Evolutionary conservation across 2,329 filamentous ascomycete genomes (phyloP).

Genomic region (Simplicillium sp.): DNA sequence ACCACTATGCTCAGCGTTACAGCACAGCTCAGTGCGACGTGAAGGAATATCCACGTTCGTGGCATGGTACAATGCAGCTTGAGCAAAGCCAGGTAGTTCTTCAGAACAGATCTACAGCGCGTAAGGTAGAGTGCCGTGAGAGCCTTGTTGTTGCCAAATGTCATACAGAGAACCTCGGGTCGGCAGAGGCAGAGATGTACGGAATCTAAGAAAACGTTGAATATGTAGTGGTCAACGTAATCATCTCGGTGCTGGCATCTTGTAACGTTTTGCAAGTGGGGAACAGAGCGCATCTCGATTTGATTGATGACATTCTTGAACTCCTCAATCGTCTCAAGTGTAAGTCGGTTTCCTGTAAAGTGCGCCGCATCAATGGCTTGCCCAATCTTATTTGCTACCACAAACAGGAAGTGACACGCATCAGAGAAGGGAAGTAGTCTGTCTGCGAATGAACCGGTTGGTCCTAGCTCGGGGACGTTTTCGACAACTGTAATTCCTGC

Average conservation of each 20-base stretch:
- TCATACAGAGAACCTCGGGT: not conserved
- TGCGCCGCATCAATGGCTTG: not conserved
- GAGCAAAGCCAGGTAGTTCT: not conserved
- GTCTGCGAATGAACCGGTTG: too few relatives aligned
- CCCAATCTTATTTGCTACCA: not conserved
- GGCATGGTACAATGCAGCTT: not conserved
- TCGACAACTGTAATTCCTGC: not conserved
- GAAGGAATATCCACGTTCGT: not conserved
- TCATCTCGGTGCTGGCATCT: not conserved
- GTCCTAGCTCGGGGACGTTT: not conserved
- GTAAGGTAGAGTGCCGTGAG: not conserved
- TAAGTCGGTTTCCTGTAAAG: not conserved
- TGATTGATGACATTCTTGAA: not conserved
- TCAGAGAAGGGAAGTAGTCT: not conserved
- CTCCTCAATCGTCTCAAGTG: not conserved
- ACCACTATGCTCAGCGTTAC: not conserved
- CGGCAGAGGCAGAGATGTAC: not conserved
- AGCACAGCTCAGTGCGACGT: not conserved
- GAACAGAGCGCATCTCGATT: not conserved
- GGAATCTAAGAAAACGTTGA: not conserved
- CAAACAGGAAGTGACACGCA: not conserved
- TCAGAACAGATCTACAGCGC: not conserved
- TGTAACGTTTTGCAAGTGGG: not conserved
- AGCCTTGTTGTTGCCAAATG: not conserved
- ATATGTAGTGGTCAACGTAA: slow-evolving; percentile 1